Base-by-base conservation (phyloP, 202 grass and related monocot genomes). In the Musa balbisiana region DNA sequence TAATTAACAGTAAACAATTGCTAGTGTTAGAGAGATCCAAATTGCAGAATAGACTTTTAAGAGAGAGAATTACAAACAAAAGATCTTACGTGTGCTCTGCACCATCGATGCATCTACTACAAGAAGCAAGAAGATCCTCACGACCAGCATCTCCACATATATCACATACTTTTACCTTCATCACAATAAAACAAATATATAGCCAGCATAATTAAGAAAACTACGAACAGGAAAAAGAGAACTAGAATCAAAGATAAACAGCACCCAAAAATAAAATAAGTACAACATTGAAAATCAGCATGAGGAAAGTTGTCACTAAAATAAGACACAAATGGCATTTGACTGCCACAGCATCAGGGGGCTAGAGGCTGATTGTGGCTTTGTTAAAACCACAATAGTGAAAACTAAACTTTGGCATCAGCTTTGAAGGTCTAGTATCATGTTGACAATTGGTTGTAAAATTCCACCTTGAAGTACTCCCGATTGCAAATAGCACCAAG, bases 91-190 rank as follows among this genome's bases (percentile, higher is more conserved):
- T 99, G 59, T 99, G 95, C 80, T 99, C 95, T 3, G 95, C 95
- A 12, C 95, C 95, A 64, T 99, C 95, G 84, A 88, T 62, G 80
- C 95, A 99, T 90, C 87, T 85, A 82, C 85, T 99, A 67, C 95
- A 99, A 77, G 91, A 87, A 79, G 87, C 91, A 68, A 99, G 87
- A 83, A 85, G 85, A 81, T 95, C 90, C 66, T 99, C 95, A 72
- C 87, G 84, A 51, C 95, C 95, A 67, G 90, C 78, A 89, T 99
- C 95, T 82, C 95, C 95, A 71, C 95, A 99, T 82, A 99, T 99
- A 99, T 99, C 95, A 81, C 95, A 99, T 82, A 99, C 91, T 1
- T 92, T 95, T 81, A 99, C 95, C 95, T 99, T 83, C 53, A 78
- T 58, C n/a, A 54, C 23, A 67, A 50, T 15, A 54, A 27, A 20